Evolutionary conservation across 345 rosid genomes (phyloP).

Genomic region (Eucalyptus cloeziana): DNA sequence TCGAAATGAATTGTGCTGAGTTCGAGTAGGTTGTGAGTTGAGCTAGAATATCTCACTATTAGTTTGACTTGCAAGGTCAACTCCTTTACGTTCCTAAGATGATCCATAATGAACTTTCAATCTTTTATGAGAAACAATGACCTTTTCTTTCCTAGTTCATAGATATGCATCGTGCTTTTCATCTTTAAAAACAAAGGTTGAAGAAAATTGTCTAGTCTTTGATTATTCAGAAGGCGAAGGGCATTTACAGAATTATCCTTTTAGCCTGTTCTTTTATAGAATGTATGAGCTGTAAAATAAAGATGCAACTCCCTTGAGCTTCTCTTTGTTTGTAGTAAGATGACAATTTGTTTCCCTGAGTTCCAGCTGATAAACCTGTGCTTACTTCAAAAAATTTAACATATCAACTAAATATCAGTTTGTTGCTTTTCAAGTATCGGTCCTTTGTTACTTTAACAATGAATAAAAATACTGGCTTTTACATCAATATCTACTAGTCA

Average conservation of each 20-base stretch:
- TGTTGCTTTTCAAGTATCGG: background rate
- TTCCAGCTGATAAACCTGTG: background rate
- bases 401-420: background rate
- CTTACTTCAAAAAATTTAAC: background rate
- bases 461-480: background rate
- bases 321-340: background rate
- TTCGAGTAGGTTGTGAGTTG: background rate
- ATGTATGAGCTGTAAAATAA: background rate
- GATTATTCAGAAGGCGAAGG: background rate
- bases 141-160: background rate
- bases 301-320: background rate
- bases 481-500: background rate
- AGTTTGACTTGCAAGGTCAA: background rate
- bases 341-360: background rate
- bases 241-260: background rate
- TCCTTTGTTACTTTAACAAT: background rate
- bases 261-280: background rate
- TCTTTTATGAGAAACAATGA: background rate
- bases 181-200: background rate
- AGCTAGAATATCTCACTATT: background rate
- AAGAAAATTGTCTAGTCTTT: background rate
- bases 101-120: background rate
- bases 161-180: background rate
- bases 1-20: background rate
- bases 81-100: background rate